Percentiles rank a stretch among this genome's conserved stretches.
phyloP scores from a whole-genome alignment of 192 early-diverging fungal species.

The Backusella sp. region DNA sequence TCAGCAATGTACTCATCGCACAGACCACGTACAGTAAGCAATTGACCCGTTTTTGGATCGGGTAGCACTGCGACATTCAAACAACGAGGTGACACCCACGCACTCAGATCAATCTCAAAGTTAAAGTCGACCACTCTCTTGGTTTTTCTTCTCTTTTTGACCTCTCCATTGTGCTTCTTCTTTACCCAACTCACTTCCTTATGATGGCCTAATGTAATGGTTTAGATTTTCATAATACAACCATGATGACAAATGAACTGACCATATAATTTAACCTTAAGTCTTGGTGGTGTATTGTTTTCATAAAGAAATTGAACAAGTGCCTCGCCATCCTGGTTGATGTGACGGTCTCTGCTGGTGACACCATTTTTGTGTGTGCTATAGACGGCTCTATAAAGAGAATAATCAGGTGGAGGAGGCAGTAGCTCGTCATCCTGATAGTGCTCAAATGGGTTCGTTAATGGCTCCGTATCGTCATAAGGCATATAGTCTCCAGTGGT shows the following conservation, averaged over 20 bases:
- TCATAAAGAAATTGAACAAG: constrained; percentile 31
- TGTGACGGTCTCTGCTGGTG: constrained; percentile 30
- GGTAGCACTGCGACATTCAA: constrained; percentile 28
- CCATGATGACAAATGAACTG: not conserved
- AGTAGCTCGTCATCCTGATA: constrained; percentile 7
- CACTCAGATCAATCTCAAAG: constrained; percentile 34
- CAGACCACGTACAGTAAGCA: constrained; percentile 24
- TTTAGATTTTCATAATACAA: no score
- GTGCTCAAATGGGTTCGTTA: not conserved
- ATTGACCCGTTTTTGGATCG: constrained; percentile 25
- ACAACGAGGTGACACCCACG: constrained; percentile 32
- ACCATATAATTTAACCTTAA: constrained; percentile 14
- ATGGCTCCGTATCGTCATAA: not conserved
- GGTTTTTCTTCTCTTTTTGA: constrained; percentile 19
- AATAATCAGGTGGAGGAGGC: constrained; percentile 32
- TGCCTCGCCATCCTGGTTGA: constrained; percentile 39
- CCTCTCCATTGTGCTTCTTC: constrained; percentile 19
- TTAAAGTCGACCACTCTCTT: constrained; percentile 31
- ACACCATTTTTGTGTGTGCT: constrained; percentile 18
- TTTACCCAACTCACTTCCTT: constrained; percentile 24
- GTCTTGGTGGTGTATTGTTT: constrained; percentile 29
- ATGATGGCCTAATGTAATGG: constrained; percentile 23
- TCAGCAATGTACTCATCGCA: constrained; percentile 36
- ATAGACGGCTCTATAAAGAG: constrained; percentile 29
- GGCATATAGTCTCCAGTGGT: not conserved